Evolutionary conservation across 257 asterid species (phyloP).

Genomic region (Gardenia jasminoides): DNA sequence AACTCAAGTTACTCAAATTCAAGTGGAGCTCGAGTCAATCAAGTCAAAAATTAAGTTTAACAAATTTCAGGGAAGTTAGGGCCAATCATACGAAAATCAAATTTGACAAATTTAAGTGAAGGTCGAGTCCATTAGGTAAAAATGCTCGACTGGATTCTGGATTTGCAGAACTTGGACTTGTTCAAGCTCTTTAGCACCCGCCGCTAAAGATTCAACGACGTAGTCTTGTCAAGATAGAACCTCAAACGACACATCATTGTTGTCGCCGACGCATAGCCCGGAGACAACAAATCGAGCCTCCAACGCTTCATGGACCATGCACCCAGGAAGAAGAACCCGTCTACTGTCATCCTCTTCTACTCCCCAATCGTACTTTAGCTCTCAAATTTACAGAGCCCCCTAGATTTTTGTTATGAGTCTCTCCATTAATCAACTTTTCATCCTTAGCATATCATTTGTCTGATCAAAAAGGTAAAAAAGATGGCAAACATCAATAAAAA

Average conservation of each 20-base stretch:
- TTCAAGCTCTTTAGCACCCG: too few species aligned
- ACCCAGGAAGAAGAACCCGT: neutral
- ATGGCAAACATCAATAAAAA: slow-evolving; percentile 65
- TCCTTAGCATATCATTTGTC: neutral
- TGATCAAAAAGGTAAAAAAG: neutral
- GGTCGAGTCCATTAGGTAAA: too few species aligned
- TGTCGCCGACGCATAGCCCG: neutral
- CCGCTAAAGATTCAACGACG: neutral
- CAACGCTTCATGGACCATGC: neutral
- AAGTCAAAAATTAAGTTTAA: too few species aligned
- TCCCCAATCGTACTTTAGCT: neutral
- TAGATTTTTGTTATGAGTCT: neutral
- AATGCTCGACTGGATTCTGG: too few species aligned
- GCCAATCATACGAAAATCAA: too few species aligned
- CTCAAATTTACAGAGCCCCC: neutral
- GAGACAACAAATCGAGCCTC: neutral
- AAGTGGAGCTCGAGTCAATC: too few species aligned
- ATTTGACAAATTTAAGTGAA: too few species aligned
- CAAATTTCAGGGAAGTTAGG: too few species aligned
- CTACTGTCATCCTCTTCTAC: neutral
- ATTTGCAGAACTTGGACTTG: too few species aligned
- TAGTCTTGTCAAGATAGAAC: neutral
- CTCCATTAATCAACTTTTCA: neutral
- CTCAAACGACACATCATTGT: neutral
- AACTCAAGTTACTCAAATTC: too few species aligned